These are phyloP conservation scores for Aspergillus udagawae DNA, from an alignment of 2,329 filamentous ascomycete genomes.

Conservation along the genomic window DNA sequence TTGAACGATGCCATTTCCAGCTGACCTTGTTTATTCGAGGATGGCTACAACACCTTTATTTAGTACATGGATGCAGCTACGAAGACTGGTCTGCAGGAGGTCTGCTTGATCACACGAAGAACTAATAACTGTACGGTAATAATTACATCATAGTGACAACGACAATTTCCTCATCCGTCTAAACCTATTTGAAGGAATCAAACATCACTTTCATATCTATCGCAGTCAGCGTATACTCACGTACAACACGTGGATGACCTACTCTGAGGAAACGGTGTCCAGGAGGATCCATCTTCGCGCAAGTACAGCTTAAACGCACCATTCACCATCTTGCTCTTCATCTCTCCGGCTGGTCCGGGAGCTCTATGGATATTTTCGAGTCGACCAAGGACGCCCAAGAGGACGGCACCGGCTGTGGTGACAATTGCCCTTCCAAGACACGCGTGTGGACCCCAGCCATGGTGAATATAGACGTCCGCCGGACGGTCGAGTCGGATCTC, in stretches of 20 bases:
- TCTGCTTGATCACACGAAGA: not conserved
- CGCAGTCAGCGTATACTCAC: not conserved
- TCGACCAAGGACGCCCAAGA: not conserved
- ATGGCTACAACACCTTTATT: not conserved
- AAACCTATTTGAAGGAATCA: not conserved
- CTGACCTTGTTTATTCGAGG: no score
- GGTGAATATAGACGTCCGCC: constrained; percentile 3
- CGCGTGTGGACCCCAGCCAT: constrained; percentile 5
- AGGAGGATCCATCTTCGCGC: constrained; percentile 2
- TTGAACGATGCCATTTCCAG: constrained; percentile 1
- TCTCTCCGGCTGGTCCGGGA: constrained; percentile 1
- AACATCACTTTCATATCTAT: constrained; percentile 9
- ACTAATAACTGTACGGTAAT: not conserved
- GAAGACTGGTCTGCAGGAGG: not conserved
- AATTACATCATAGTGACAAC: not conserved
- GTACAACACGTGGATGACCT: not conserved
- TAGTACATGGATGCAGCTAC: not conserved
- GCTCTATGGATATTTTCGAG: not conserved
- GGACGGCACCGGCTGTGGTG: constrained; percentile 1
- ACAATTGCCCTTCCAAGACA: constrained; percentile 3
- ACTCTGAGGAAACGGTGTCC: constrained; percentile 7
- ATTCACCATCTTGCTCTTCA: constrained; percentile 1
- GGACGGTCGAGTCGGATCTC: constrained; percentile 3
- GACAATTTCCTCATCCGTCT: not conserved
- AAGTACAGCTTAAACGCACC: constrained; percentile 4